A percentile compares a stretch with the other conserved stretches of the same genome.
Conservation (phyloP, 2,329 filamentous ascomycete species). For the Fusarium lyarnte region DNA sequence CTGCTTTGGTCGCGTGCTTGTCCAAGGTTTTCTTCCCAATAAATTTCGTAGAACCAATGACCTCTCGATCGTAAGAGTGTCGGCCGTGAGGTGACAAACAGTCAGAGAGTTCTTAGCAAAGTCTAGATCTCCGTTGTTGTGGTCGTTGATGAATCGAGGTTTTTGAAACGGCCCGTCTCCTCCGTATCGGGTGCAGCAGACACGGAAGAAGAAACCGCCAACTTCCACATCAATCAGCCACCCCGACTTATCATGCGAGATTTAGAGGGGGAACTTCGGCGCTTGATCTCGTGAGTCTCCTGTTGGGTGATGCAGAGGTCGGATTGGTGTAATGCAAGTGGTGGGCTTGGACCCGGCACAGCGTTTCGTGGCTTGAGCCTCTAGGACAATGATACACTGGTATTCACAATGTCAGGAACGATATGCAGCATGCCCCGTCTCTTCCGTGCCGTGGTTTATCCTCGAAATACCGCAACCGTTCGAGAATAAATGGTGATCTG, state of each 20-base stretch:
- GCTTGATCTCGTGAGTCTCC: slow-evolving; percentile 12
- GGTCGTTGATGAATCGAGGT: neutral
- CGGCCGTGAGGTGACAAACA: slow-evolving; percentile 4
- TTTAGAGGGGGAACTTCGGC: slow-evolving; percentile 8
- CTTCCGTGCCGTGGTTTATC: neutral
- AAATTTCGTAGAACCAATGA: neutral
- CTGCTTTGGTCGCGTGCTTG: slow-evolving; percentile 19
- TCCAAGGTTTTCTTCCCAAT: neutral
- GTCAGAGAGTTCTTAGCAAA: neutral
- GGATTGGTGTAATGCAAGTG: slow-evolving; percentile 31
- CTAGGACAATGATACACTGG: neutral
- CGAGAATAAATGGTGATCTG: slow-evolving; percentile 1
- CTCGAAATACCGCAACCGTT: slow-evolving; percentile 22
- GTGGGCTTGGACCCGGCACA: slow-evolving; percentile 8
- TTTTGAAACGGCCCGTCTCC: slow-evolving; percentile 34
- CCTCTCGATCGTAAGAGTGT: neutral
- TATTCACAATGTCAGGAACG: slow-evolving; percentile 4
- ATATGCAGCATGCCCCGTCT: neutral
- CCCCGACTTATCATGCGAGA: slow-evolving; percentile 14
- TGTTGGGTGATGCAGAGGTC: slow-evolving; percentile 4
- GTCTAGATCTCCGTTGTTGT: slow-evolving; percentile 13
- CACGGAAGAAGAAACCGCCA: slow-evolving; percentile 6
- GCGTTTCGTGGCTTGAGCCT: slow-evolving; percentile 30
- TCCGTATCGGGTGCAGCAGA: slow-evolving; percentile 12
- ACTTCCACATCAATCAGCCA: slow-evolving; percentile 4